phyloP scores from a whole-genome alignment of 2,329 filamentous ascomycete species.

The Epichloe brachyelytri region DNA sequence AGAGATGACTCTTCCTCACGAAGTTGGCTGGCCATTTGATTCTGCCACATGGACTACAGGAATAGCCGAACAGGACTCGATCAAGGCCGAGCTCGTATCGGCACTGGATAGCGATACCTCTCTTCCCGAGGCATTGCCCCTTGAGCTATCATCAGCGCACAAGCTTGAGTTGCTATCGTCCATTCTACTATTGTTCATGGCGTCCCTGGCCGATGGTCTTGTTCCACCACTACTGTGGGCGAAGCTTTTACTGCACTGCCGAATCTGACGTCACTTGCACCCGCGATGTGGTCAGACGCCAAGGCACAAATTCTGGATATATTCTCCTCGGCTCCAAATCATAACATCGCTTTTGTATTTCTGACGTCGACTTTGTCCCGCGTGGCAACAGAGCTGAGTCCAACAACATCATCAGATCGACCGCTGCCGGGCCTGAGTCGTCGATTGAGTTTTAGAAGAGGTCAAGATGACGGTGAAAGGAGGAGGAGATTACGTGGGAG shows the following conservation, averaged over 20 bases:
- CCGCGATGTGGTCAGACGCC: constrained; percentile 24
- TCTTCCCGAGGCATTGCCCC: constrained; percentile 47
- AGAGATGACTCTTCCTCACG: constrained; percentile 35
- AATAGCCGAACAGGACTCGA: constrained; percentile 12
- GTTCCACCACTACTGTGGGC: constrained; percentile 59
- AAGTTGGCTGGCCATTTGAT: constrained; percentile 50
- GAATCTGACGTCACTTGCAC: constrained; percentile 15
- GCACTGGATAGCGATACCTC: constrained; percentile 60
- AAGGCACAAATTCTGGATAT: constrained; percentile 55
- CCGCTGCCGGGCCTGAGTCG: constrained; percentile 23
- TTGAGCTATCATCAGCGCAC: constrained; percentile 49
- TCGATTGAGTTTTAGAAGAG: constrained; percentile 32
- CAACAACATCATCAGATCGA: constrained; percentile 21
- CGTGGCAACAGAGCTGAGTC: constrained; percentile 34
- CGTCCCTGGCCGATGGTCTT: constrained; percentile 65
- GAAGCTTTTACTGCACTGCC: constrained; percentile 47
- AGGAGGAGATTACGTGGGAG: constrained; percentile 46
- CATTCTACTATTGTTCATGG: constrained; percentile 61
- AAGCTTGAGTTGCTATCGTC: constrained; percentile 65
- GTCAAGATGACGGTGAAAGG: constrained; percentile 16
- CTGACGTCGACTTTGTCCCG: constrained; percentile 61
- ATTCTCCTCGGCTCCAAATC: constrained; percentile 56
- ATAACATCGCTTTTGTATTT: constrained; percentile 85
- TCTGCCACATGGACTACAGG: constrained; percentile 21
- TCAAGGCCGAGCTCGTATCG: constrained; percentile 35